phyloP scores from a whole-genome alignment of 192 early-diverging fungal genomes.

The Entophlyctis helioformis region DNA sequence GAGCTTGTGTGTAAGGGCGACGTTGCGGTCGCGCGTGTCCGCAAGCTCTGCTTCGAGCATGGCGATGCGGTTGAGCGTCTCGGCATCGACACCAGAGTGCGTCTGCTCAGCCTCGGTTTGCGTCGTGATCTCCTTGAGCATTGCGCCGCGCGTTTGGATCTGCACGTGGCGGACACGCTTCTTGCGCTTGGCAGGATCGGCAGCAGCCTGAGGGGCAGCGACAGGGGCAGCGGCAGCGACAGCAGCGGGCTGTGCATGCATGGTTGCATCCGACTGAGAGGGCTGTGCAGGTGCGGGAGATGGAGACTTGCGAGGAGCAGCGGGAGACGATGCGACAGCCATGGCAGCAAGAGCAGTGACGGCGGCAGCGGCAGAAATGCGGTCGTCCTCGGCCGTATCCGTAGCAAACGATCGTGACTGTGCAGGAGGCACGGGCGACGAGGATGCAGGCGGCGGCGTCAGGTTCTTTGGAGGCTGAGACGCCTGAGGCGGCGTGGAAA shows the following conservation, averaged over 20 bases:
- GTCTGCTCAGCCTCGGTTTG: constrained; percentile 5
- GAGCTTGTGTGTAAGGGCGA: too few relatives aligned
- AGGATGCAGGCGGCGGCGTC: too few relatives aligned
- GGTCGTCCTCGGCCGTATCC: too few relatives aligned
- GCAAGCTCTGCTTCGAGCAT: neutral
- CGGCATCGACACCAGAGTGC: neutral
- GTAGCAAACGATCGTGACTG: too few relatives aligned
- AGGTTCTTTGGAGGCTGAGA: too few relatives aligned
- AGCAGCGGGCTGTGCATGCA: neutral
- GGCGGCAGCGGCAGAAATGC: too few relatives aligned
- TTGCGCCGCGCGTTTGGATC: constrained; percentile 27
- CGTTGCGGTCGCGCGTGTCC: neutral
- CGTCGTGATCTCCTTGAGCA: constrained; percentile 2
- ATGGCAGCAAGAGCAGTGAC: too few relatives aligned
- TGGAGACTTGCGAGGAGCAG: neutral
- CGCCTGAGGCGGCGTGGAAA: too few relatives aligned
- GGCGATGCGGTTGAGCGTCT: neutral
- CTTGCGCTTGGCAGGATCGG: constrained; percentile 4
- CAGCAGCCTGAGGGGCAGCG: neutral
- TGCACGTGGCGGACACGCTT: constrained; percentile 33
- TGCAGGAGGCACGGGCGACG: too few relatives aligned
- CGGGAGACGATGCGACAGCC: too few relatives aligned
- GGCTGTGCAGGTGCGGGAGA: neutral
- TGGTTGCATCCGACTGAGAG: neutral
- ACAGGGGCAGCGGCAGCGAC: neutral